phyloP scores from a whole-genome alignment of 371 early-diverging fungal species.

The Massospora cicadina region DNA sequence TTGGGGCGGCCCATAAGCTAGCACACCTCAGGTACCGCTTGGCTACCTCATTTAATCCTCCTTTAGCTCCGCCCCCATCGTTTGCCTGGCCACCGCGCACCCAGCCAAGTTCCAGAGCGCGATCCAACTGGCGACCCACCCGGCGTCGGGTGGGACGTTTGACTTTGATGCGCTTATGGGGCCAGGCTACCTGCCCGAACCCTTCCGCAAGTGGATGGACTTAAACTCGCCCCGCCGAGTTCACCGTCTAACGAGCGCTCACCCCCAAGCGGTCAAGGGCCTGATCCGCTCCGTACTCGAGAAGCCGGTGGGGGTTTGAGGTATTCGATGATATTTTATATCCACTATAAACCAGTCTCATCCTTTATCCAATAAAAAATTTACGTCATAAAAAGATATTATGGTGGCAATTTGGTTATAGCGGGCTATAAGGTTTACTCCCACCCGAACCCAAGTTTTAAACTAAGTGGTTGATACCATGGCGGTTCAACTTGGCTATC shows the following conservation, averaged over 20 bases:
- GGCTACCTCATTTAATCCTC: conserved; percentile 6
- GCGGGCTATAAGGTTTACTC: too few species aligned
- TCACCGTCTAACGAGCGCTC: background rate
- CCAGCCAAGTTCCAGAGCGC: conserved; percentile 94
- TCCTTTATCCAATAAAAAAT: too few species aligned
- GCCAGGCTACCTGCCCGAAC: conserved; percentile 1
- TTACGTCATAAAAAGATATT: too few species aligned
- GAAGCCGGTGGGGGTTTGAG: too few species aligned
- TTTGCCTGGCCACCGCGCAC: conserved; percentile 83
- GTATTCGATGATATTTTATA: too few species aligned
- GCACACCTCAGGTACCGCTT: conserved; percentile 11
- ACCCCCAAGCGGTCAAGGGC: background rate
- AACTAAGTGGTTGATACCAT: too few species aligned
- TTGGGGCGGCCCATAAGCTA: conserved; percentile 52
- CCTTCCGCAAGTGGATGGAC: conserved; percentile 8
- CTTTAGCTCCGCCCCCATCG: conserved; percentile 19
- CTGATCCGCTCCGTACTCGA: background rate
- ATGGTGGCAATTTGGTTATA: too few species aligned
- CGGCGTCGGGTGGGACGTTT: background rate
- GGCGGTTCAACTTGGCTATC: too few species aligned
- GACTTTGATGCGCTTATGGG: conserved; percentile 3
- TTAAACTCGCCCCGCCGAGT: background rate
- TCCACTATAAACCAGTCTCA: too few species aligned
- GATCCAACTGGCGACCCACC: conserved; percentile 39
- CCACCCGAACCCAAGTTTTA: too few species aligned